Percentiles rank a stretch among this genome's conserved stretches.
phyloP scores from a whole-genome alignment of 352 stramenopile species.

The Phytophthora uliginosa region DNA sequence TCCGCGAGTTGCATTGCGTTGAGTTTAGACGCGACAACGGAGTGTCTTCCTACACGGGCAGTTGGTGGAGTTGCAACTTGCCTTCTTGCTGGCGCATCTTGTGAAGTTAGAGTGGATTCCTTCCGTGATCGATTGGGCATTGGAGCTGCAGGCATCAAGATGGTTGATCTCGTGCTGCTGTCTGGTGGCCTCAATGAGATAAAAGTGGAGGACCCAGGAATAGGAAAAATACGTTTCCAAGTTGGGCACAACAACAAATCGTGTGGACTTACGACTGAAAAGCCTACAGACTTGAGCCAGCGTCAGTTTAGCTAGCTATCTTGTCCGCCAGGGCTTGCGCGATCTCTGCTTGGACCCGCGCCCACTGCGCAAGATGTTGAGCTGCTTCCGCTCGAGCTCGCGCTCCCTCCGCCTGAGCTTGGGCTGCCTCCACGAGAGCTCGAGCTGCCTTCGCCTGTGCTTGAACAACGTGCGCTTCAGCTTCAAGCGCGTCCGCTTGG shows the following conservation, averaged over 20 bases:
- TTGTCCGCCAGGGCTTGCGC: slow-evolving; percentile 5
- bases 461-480: not conserved
- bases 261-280: too few relatives aligned
- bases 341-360: not conserved
- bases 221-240: not conserved
- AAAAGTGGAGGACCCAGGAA: not conserved
- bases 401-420: slow-evolving; percentile 3
- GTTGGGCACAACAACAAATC: not conserved
- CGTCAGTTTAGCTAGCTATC: not conserved
- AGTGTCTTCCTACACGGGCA: not conserved
- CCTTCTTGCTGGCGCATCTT: slow-evolving; percentile 7
- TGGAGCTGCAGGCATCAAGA: not conserved
- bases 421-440: not conserved
- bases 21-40: slow-evolving; percentile 31
- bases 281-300: too few relatives aligned
- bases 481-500: not conserved
- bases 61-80: not conserved
- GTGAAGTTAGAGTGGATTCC: not conserved
- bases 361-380: not conserved
- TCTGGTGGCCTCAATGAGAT: not conserved
- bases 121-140: slow-evolving; percentile 25
- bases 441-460: not conserved
- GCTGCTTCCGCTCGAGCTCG: not conserved
- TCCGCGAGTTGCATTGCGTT: slow-evolving; percentile 51
- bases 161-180: not conserved